Percentiles rank a stretch among this genome's conserved stretches.
phyloP scores from a whole-genome alignment of 352 stramenopile genomes.

The Globisporangium camurandrum region DNA sequence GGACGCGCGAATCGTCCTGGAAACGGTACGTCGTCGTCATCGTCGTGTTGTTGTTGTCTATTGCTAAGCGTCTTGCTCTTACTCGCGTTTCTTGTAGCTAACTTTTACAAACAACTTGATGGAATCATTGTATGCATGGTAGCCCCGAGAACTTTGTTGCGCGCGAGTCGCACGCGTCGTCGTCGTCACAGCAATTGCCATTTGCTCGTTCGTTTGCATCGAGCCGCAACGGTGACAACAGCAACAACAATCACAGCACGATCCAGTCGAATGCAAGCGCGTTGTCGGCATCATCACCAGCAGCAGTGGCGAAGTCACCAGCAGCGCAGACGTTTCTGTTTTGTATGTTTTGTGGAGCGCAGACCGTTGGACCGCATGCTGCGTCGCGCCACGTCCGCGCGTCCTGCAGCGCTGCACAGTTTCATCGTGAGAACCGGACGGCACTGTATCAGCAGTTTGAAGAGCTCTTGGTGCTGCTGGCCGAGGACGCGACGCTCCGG shows the following conservation, averaged over 20 bases:
- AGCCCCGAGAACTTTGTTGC: slow-evolving; percentile 13
- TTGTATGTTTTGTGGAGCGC: slow-evolving; percentile 67
- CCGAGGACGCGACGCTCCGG: slow-evolving; percentile 50
- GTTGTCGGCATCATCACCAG: neutral
- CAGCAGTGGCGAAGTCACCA: neutral
- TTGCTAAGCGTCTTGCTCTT: no score
- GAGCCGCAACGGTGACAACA: slow-evolving; percentile 15
- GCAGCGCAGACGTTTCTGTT: slow-evolving; percentile 40
- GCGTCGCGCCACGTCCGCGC: slow-evolving; percentile 37
- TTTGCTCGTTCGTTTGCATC: slow-evolving; percentile 4
- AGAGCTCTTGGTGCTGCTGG: slow-evolving; percentile 50
- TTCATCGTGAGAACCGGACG: slow-evolving; percentile 51
- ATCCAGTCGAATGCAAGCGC: no score
- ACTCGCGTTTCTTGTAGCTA: no score
- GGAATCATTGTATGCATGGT: neutral
- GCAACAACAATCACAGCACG: no score
- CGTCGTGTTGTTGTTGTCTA: no score
- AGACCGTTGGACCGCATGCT: slow-evolving; percentile 22
- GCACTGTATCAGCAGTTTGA: slow-evolving; percentile 60
- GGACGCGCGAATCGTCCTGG: slow-evolving; percentile 80
- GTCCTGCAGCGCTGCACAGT: slow-evolving; percentile 35
- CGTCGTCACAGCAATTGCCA: slow-evolving; percentile 5
- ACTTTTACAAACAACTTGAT: slow-evolving; percentile 1
- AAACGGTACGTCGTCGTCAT: slow-evolving; percentile 72
- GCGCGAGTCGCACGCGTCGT: neutral